Evolutionary conservation across 2,329 filamentous ascomycete species (phyloP).

Genomic region (Ophiostoma perfectum): DNA sequence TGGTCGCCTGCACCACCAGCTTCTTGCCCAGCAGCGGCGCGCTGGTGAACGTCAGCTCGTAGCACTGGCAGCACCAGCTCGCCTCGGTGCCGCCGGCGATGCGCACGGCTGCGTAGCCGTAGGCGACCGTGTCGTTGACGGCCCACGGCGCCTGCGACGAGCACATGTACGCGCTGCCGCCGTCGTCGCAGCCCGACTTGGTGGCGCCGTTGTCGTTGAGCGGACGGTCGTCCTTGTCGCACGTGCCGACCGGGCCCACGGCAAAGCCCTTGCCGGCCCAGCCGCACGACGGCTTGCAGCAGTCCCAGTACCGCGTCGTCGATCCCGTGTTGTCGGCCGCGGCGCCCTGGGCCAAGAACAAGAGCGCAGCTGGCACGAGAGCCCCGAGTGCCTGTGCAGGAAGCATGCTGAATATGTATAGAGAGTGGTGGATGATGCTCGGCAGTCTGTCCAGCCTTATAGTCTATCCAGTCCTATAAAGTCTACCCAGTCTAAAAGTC

Average conservation of each 20-base stretch:
- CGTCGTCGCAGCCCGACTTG: constrained; percentile 35
- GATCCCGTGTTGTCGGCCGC: constrained; percentile 22
- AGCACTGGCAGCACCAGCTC: constrained; percentile 51
- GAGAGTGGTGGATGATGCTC: background rate
- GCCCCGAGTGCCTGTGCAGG: constrained; percentile 8
- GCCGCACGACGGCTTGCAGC: constrained; percentile 61
- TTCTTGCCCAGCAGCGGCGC: constrained; percentile 50
- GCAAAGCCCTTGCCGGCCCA: constrained; percentile 47
- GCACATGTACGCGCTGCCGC: constrained; percentile 51
- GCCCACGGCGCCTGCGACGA: constrained; percentile 48
- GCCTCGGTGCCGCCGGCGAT: constrained; percentile 41
- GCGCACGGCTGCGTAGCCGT: constrained; percentile 50
- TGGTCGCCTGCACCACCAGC: constrained; percentile 56
- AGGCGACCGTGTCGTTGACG: constrained; percentile 45
- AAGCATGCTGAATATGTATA: constrained; percentile 14
- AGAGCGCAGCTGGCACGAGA: constrained; percentile 14
- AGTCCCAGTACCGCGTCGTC: constrained; percentile 46
- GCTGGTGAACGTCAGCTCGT: constrained; percentile 55
- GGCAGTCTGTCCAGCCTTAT: no score
- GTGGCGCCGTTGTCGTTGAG: constrained; percentile 39
- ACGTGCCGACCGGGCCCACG: constrained; percentile 41
- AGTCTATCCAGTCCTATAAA: no score
- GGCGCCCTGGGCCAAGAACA: constrained; percentile 12
- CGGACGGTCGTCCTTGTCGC: constrained; percentile 45
- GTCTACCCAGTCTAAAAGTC: no score